Evolutionary conservation across 2,329 filamentous ascomycete species (phyloP).

Genomic region (Colletotrichum simmondsii): DNA sequence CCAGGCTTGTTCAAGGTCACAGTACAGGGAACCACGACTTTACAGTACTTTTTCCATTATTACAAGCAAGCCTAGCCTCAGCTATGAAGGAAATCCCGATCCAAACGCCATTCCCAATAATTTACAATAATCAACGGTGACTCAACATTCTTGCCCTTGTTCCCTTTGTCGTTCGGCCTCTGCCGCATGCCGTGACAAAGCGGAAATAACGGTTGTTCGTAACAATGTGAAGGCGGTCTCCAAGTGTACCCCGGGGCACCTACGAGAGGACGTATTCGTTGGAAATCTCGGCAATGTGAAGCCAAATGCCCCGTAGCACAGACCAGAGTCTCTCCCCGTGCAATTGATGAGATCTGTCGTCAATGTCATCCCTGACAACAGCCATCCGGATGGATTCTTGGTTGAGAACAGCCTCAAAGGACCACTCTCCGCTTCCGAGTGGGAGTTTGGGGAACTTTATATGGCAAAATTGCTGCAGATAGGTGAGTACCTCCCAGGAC

Average conservation of each 20-base stretch:
- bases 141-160: not conserved
- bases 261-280: not conserved
- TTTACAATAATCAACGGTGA: not conserved
- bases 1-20: not conserved
- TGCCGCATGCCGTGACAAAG: too few species aligned
- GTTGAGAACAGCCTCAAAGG: too few species aligned
- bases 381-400: too few species aligned
- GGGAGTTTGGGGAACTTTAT: not conserved
- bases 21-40: conserved; percentile 1
- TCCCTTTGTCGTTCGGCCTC: not conserved
- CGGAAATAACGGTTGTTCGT: too few species aligned
- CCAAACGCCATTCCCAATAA: not conserved
- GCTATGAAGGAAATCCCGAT: not conserved
- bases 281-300: too few species aligned
- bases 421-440: too few species aligned
- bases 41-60: not conserved
- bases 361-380: too few species aligned
- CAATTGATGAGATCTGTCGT: too few species aligned
- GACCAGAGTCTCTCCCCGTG: too few species aligned
- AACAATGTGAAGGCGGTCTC: too few species aligned
- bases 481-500: not conserved
- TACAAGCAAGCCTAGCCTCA: not conserved
- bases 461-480: not conserved
- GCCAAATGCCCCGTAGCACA: too few species aligned
- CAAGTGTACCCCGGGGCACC: too few species aligned